These are phyloP conservation scores for Colletotrichum sp. DNA, from an alignment of 2,329 filamentous ascomycete species.

Conservation along the genomic window DNA sequence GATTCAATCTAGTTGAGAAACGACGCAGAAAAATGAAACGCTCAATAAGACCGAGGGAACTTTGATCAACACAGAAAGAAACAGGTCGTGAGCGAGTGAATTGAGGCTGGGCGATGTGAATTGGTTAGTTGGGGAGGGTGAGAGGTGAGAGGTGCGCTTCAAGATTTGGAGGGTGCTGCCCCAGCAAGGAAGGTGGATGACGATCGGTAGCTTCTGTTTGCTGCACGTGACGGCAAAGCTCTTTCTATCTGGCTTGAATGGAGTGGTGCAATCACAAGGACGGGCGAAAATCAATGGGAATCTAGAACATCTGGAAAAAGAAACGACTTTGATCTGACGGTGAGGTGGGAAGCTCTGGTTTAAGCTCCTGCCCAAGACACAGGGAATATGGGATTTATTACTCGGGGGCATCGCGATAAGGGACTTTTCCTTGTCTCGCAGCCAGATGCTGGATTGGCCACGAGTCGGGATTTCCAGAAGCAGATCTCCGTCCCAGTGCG, in stretches of 20 bases:
- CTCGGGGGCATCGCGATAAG: background rate
- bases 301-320: background rate
- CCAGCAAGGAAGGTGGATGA: slow-evolving; percentile 16
- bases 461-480: background rate
- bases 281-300: background rate
- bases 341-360: background rate
- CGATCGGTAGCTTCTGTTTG: background rate
- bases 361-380: background rate
- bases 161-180: background rate
- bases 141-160: background rate
- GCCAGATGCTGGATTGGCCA: background rate
- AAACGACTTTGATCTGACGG: background rate
- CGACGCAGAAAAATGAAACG: background rate
- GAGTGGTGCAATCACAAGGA: background rate
- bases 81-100: background rate
- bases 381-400: background rate
- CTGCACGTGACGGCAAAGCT: slow-evolving; percentile 10
- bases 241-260: background rate
- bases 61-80: background rate
- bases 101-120: background rate
- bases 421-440: background rate
- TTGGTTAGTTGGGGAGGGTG: background rate
- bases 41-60: background rate
- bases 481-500: background rate
- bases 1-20: background rate